Percentiles rank a stretch among this genome's conserved stretches.
Evolutionary conservation across 257 asterid species (phyloP).

Genomic region (Pogostemon cablin): DNA sequence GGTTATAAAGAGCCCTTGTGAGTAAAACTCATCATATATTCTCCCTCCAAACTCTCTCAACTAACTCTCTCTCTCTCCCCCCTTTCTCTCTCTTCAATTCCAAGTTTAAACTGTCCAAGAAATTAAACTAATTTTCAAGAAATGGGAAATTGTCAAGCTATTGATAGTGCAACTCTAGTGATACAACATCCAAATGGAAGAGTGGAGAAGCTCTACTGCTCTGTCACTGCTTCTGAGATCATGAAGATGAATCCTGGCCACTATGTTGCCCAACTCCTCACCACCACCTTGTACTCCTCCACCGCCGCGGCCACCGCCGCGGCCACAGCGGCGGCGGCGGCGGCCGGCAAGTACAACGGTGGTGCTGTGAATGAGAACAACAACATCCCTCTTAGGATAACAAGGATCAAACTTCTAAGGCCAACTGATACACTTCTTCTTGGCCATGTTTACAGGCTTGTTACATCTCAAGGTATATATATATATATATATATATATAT

Average conservation of each 20-base stretch:
- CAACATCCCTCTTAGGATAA: conserved; percentile 54
- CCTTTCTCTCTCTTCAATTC: conserved; percentile 13
- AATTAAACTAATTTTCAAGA: neutral
- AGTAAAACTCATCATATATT: conserved; percentile 15
- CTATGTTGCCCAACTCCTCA: conserved; percentile 86
- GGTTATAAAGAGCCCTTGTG: conserved; percentile 35
- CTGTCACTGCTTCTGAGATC: conserved; percentile 64
- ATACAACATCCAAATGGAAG: conserved; percentile 80
- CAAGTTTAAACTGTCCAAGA: neutral
- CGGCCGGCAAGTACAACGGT: conserved; percentile 26
- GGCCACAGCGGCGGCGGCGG: conserved; percentile 22
- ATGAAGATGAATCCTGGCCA: conserved; percentile 91
- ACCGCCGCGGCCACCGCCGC: conserved; percentile 44
- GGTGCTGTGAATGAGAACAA: neutral
- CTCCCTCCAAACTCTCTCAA: conserved; percentile 29
- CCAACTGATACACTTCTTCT: conserved; percentile 75
- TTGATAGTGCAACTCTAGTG: conserved; percentile 69
- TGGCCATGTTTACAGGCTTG: conserved; percentile 86
- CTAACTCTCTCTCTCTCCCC: too few relatives aligned
- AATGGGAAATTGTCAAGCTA: conserved; percentile 97
- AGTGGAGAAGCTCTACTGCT: conserved; percentile 59
- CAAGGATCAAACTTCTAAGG: conserved; percentile 78
- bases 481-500: too few relatives aligned
- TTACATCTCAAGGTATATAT: conserved; percentile 69
- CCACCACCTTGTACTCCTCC: conserved; percentile 69